phyloP scores from a whole-genome alignment of 2,329 filamentous ascomycete species.

The Nemania sp. region DNA sequence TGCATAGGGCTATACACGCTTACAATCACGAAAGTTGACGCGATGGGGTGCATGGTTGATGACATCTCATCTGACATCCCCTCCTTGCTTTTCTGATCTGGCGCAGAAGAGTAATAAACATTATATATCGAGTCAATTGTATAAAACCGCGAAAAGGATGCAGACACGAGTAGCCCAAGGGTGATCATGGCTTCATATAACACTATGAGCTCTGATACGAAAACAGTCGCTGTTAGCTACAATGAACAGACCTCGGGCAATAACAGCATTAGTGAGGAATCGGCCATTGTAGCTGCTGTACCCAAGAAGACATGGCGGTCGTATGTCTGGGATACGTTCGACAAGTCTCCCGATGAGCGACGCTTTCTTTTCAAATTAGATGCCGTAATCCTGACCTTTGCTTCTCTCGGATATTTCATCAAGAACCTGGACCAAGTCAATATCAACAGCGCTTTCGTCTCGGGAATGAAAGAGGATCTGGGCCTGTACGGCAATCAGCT shows the following conservation, averaged over 20 bases:
- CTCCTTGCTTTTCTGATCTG: neutral
- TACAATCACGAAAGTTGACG: neutral
- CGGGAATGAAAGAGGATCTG: constrained; percentile 50
- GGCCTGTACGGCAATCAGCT: constrained; percentile 46
- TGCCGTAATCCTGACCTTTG: constrained; percentile 45
- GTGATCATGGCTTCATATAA: constrained; percentile 7
- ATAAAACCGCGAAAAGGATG: neutral
- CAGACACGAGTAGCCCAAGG: neutral
- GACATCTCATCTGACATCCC: neutral
- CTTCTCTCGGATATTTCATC: constrained; percentile 48
- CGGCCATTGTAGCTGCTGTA: constrained; percentile 22
- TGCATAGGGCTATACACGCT: neutral
- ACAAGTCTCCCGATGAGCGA: constrained; percentile 46
- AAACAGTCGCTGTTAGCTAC: neutral
- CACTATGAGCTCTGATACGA: constrained; percentile 15
- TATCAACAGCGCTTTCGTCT: constrained; percentile 49
- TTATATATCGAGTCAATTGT: neutral
- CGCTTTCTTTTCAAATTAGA: constrained; percentile 49
- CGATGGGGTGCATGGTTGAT: constrained; percentile 8
- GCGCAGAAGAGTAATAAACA: neutral
- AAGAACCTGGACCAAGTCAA: constrained; percentile 44
- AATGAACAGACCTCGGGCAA: neutral
- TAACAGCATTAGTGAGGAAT: constrained; percentile 18
- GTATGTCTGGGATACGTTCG: constrained; percentile 54
- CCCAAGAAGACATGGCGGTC: constrained; percentile 50